Evolutionary conservation across 176 grass and related monocot genomes (phyloP).

Genomic region (Carex cristatella): DNA sequence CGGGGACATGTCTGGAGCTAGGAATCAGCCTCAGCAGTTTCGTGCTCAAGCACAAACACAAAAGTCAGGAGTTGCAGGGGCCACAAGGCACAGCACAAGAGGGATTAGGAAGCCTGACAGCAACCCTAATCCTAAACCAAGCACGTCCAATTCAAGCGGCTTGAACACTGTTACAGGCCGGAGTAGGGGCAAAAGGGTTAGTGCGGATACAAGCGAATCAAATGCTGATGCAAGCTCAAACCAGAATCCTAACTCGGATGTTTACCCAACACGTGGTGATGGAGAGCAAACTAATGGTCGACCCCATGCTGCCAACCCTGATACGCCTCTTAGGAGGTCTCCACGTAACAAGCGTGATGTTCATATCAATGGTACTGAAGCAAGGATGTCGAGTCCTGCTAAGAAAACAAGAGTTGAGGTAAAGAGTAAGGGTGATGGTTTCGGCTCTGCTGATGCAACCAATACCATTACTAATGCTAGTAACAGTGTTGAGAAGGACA

Average conservation of each 20-base stretch:
- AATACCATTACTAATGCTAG: not conserved
- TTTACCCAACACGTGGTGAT: not conserved
- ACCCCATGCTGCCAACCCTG: not conserved
- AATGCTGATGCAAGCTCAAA: not conserved
- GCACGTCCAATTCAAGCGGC: not conserved
- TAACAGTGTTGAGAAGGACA: slow-evolving; percentile 26
- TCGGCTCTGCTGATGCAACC: not conserved
- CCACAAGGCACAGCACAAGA: slow-evolving; percentile 20
- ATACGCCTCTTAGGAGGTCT: slow-evolving; percentile 16
- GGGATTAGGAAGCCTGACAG: slow-evolving; percentile 23
- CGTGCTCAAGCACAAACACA: slow-evolving; percentile 20
- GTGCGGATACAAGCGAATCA: slow-evolving; percentile 2
- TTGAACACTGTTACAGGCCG: slow-evolving; percentile 12
- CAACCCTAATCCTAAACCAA: slow-evolving; percentile 16
- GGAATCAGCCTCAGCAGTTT: slow-evolving; percentile 32
- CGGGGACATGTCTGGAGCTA: slow-evolving; percentile 26
- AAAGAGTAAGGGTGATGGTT: slow-evolving; percentile 1
- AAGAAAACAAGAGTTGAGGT: slow-evolving; percentile 22
- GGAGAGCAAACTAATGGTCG: not conserved
- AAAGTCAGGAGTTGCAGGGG: slow-evolving; percentile 21
- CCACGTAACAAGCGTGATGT: slow-evolving; percentile 8
- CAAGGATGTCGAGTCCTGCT: slow-evolving; percentile 6
- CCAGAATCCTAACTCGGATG: not conserved
- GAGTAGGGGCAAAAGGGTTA: not conserved
- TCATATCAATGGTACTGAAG: not conserved